Conservation (phyloP, 306 rosid genomes). For the Psophocarpus tetragonolobus region DNA sequence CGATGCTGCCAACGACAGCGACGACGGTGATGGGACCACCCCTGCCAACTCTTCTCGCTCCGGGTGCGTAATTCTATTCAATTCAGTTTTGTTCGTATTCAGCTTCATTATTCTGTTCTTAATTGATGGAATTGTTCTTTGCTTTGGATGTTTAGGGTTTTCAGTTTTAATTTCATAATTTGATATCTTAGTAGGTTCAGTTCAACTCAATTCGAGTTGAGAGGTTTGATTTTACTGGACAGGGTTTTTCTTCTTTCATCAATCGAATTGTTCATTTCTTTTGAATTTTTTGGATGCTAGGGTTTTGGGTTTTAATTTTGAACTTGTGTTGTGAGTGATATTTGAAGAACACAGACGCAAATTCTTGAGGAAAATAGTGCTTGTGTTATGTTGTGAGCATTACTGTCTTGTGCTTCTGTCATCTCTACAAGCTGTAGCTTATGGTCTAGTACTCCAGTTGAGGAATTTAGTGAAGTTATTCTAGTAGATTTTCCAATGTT, state of each 20-base stretch:
- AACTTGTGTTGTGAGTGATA: neutral
- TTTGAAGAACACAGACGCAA: neutral
- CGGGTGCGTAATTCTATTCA: conserved; percentile 43
- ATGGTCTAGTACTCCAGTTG: neutral
- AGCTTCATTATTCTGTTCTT: neutral
- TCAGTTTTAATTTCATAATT: neutral
- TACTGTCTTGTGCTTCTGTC: neutral
- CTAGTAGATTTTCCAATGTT: neutral
- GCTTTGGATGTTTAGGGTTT: conserved; percentile 7
- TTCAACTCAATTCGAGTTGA: neutral
- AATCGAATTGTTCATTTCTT: neutral
- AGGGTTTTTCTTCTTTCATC: neutral
- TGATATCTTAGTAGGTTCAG: neutral
- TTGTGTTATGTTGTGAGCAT: neutral
- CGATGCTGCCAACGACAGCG: conserved; percentile 41
- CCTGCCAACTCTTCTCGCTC: conserved; percentile 38
- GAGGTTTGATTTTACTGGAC: neutral
- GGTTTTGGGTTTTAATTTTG: neutral
- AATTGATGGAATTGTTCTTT: neutral
- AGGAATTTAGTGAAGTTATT: neutral
- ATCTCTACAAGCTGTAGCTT: neutral
- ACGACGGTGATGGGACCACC: conserved; percentile 51
- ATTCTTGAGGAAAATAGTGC: neutral
- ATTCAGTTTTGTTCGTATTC: neutral
- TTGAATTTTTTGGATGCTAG: neutral